Conservation (phyloP, 768 basidiomycete species). For the Mycena epipterygia region DNA sequence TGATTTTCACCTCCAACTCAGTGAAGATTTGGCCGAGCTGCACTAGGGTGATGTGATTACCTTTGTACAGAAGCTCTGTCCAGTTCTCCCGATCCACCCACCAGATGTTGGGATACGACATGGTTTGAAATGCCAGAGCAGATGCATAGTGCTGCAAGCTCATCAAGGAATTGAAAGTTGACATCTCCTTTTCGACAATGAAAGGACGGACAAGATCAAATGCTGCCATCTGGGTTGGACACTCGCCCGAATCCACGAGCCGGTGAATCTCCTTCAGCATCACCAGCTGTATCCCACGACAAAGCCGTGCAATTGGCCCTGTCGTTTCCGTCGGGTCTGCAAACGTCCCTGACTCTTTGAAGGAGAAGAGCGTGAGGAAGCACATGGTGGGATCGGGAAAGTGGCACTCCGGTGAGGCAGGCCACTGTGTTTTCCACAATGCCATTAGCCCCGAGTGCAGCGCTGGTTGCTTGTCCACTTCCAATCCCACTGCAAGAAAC, state of each 20-base stretch:
- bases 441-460: conserved; percentile 24
- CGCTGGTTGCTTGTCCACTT: not conserved
- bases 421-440: conserved; percentile 33
- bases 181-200: conserved; percentile 32
- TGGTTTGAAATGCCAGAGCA: conserved; percentile 27
- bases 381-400: conserved; percentile 38
- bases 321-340: conserved; percentile 13
- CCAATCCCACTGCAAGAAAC: not conserved
- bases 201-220: not conserved
- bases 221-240: not conserved
- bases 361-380: conserved; percentile 16
- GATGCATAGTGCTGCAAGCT: conserved; percentile 38
- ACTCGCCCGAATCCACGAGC: not conserved
- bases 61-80: conserved; percentile 33
- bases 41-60: conserved; percentile 25
- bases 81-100: conserved; percentile 38
- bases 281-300: conserved; percentile 24
- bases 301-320: conserved; percentile 19
- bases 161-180: conserved; percentile 36
- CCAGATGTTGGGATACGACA: conserved; percentile 30
- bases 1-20: conserved; percentile 21
- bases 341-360: conserved; percentile 20
- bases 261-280: conserved; percentile 17
- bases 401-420: not conserved
- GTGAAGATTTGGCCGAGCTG: conserved; percentile 27